Conservation (phyloP, 108 stramenopile genomes). For the Skeletonema potamos region DNA sequence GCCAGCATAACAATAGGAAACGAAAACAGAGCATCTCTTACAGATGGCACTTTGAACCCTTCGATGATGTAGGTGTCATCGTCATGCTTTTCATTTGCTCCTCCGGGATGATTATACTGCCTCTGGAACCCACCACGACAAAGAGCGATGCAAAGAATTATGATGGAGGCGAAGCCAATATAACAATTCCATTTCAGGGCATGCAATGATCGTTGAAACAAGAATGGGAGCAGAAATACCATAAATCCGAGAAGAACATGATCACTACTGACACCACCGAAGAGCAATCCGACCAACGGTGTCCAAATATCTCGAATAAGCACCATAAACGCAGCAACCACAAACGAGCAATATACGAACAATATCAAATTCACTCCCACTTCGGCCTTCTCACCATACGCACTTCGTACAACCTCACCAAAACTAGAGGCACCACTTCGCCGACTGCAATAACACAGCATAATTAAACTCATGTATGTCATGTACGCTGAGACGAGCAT, state of each 20-base stretch:
- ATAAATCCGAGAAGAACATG: background rate
- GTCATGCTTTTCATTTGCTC: background rate
- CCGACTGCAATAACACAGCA: constrained; percentile 71
- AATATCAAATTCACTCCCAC: constrained; percentile 53
- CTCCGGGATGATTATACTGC: background rate
- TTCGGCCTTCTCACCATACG: constrained; percentile 72
- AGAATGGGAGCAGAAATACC: background rate
- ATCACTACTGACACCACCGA: background rate
- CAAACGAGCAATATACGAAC: constrained; percentile 62
- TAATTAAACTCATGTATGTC: constrained; percentile 61
- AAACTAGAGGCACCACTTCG: constrained; percentile 67
- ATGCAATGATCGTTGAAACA: background rate
- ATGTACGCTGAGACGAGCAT: constrained; percentile 50
- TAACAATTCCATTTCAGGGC: background rate
- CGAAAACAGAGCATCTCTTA: background rate
- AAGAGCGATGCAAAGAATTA: background rate
- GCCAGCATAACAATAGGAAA: background rate
- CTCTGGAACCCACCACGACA: background rate
- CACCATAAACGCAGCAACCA: constrained; percentile 81
- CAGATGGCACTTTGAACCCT: background rate
- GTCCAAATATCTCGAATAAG: constrained; percentile 79
- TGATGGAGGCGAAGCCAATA: background rate
- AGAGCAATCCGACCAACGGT: constrained; percentile 31
- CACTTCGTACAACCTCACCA: constrained; percentile 65
- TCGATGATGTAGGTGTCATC: background rate